These are phyloP conservation scores for Pinus tabuliformis DNA, from an alignment of 75 land plant genomes.

Conservation along the genomic window DNA sequence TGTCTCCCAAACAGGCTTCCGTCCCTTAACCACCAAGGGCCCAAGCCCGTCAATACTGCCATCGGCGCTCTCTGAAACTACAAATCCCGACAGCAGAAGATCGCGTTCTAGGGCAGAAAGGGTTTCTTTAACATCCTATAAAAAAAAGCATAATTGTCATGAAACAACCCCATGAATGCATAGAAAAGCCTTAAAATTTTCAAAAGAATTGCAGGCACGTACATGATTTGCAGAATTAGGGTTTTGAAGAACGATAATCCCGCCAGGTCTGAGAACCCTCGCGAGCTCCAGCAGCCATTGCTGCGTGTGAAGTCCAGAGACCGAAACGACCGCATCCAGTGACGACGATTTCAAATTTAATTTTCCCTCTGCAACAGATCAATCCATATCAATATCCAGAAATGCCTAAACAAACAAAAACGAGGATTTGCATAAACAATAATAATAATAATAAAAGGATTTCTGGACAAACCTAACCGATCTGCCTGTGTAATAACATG, in stretches of 20 bases:
- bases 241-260: conserved; percentile 34
- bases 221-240: background rate
- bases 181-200: background rate
- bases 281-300: conserved; percentile 41
- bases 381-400: background rate
- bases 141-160: background rate
- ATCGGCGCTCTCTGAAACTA: conserved; percentile 30
- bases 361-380: conserved; percentile 21
- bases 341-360: conserved; percentile 46
- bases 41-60: background rate
- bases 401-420: background rate
- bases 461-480: background rate
- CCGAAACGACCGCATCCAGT: conserved; percentile 41
- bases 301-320: conserved; percentile 35
- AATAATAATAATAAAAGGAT: too few relatives aligned
- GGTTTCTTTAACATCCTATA: background rate
- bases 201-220: background rate
- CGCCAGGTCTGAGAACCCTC: conserved; percentile 74
- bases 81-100: conserved; percentile 67
- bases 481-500: conserved; percentile 8
- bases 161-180: too few relatives aligned
- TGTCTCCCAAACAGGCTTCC: conserved; percentile 86
- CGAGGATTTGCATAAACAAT: background rate
- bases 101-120: conserved; percentile 39
- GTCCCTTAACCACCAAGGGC: conserved; percentile 44